These are phyloP conservation scores for Ustilago cynodontis DNA, from an alignment of 1,284 basidiomycete species.

Conservation along the genomic window DNA sequence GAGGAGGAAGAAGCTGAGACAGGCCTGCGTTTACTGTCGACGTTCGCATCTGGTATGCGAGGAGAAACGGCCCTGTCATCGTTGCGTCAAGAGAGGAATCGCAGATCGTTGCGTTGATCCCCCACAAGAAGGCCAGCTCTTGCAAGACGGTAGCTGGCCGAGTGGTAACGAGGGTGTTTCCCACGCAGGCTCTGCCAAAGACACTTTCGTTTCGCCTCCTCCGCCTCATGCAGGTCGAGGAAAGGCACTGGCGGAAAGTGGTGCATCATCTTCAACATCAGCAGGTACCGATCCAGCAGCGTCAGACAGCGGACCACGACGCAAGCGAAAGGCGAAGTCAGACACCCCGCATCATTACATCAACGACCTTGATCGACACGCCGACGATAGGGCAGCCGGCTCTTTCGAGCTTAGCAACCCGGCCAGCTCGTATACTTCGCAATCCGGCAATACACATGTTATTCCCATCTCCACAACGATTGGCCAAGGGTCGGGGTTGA, in stretches of 20 bases:
- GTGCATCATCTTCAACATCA: conserved; percentile 1
- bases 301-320: conserved; percentile 4
- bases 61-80: conserved; percentile 45
- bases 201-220: conserved; percentile 9
- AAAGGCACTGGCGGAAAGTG: neutral
- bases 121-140: conserved; percentile 17
- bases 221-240: neutral
- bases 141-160: conserved; percentile 10
- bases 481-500: conserved; percentile 11
- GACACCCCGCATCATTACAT: conserved; percentile 1
- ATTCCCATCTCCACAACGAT: neutral
- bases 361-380: conserved; percentile 1
- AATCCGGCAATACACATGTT: neutral
- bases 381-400: neutral
- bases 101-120: conserved; percentile 48
- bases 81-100: conserved; percentile 51
- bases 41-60: conserved; percentile 50
- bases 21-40: conserved; percentile 51
- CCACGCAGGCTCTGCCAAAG: conserved; percentile 9
- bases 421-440: conserved; percentile 3
- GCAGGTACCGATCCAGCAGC: neutral
- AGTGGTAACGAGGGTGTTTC: conserved; percentile 5
- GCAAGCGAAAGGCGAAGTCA: conserved; percentile 26
- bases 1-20: conserved; percentile 43
- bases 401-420: conserved; percentile 7